phyloP scores from a whole-genome alignment of 345 rosid species.

The Eucalyptus marginata region DNA sequence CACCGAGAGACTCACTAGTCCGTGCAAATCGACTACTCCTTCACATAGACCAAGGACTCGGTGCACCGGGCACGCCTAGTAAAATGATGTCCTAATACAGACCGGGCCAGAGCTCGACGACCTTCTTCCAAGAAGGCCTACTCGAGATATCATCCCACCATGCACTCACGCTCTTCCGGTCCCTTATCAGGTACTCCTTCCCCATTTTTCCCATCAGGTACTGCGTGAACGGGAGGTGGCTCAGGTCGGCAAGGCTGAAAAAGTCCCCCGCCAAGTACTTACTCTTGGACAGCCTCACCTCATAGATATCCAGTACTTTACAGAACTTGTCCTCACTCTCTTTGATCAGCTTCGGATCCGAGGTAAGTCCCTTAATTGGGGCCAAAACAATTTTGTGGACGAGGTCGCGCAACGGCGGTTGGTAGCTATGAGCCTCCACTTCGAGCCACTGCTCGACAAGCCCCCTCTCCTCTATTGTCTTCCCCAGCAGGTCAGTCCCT shows the following conservation, averaged over 20 bases:
- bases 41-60: not conserved
- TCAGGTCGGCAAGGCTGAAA: slow-evolving; percentile 69
- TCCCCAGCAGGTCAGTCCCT: slow-evolving; percentile 31
- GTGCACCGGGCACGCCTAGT: not conserved
- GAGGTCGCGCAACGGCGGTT: slow-evolving; percentile 33
- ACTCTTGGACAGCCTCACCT: slow-evolving; percentile 45
- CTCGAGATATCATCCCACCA: slow-evolving; percentile 67
- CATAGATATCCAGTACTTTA: slow-evolving; percentile 45
- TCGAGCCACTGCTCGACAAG: slow-evolving; percentile 67
- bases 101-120: slow-evolving; percentile 9
- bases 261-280: slow-evolving; percentile 65
- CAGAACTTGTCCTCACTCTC: slow-evolving; percentile 58
- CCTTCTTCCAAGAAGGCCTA: slow-evolving; percentile 61
- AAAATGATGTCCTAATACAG: not conserved
- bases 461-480: slow-evolving; percentile 34
- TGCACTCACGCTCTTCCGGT: slow-evolving; percentile 48
- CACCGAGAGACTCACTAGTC: not conserved
- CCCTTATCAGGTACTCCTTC: slow-evolving; percentile 37
- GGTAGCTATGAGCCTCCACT: slow-evolving; percentile 43
- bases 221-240: slow-evolving; percentile 55
- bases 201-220: slow-evolving; percentile 44
- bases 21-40: not conserved
- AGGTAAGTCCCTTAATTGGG: slow-evolving; percentile 20
- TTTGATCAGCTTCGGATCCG: slow-evolving; percentile 36
- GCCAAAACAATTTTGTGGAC: slow-evolving; percentile 27